Percentiles rank a stretch among this genome's conserved stretches.
Conservation (phyloP, 2,329 filamentous ascomycete species). For the Epichloe scottii region DNA sequence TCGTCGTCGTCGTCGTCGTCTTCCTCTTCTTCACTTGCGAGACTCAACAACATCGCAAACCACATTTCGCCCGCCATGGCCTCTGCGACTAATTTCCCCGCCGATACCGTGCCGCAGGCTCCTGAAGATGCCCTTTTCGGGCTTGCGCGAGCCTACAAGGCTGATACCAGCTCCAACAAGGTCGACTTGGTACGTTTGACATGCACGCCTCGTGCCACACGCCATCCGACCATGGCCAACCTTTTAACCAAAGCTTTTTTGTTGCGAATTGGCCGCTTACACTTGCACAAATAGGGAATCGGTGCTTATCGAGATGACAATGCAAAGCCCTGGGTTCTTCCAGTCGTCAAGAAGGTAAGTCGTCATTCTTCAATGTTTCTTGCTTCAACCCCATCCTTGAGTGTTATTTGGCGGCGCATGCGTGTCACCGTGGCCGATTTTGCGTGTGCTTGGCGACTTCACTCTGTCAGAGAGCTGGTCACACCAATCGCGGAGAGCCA, state of each 20-base stretch:
- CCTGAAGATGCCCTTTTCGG: conserved; percentile 94
- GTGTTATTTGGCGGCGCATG: neutral
- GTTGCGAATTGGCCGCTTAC: neutral
- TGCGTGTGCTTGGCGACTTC: neutral
- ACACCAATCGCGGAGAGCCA: neutral
- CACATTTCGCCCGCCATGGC: conserved; percentile 54
- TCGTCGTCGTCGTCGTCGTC: conserved; percentile 14
- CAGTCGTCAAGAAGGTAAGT: conserved; percentile 85
- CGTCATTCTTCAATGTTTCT: neutral
- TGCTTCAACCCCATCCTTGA: neutral
- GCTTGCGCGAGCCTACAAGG: conserved; percentile 75
- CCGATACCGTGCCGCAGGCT: conserved; percentile 70
- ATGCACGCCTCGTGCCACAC: neutral
- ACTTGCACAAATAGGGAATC: conserved; percentile 40
- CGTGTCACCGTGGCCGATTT: neutral
- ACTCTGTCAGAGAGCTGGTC: neutral
- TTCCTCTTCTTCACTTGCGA: conserved; percentile 35
- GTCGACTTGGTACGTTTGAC: conserved; percentile 65
- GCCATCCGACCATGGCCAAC: too few species aligned
- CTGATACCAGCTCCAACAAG: conserved; percentile 66
- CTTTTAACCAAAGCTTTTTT: too few species aligned
- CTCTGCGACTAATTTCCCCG: conserved; percentile 54
- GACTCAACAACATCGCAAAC: conserved; percentile 49
- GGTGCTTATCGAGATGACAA: conserved; percentile 92
- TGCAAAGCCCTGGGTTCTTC: conserved; percentile 93